These are phyloP conservation scores for Mycena crocata DNA, from an alignment of 768 basidiomycete genomes.

Conservation along the genomic window DNA sequence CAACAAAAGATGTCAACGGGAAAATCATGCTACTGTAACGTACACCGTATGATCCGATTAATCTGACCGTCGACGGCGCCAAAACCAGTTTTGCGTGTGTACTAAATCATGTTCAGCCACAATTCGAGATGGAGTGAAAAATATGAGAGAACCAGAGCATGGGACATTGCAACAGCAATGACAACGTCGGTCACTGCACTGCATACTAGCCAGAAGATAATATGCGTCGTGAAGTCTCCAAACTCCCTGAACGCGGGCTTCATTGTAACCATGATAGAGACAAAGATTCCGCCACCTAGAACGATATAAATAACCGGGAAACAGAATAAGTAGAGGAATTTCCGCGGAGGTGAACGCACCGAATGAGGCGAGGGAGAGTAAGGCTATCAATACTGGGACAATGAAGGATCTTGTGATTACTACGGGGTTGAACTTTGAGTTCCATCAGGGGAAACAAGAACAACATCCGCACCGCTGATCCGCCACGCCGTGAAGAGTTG, in stretches of 20 bases:
- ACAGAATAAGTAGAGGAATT: not conserved
- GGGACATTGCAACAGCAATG: conserved; percentile 19
- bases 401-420: conserved; percentile 20
- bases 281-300: conserved; percentile 9
- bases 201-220: conserved; percentile 16
- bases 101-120: not conserved
- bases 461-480: not conserved
- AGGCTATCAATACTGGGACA: not conserved
- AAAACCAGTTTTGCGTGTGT: conserved; percentile 11
- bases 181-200: conserved; percentile 21
- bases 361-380: conserved; percentile 18
- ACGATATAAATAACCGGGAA: no score
- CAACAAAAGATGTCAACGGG: not conserved
- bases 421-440: not conserved
- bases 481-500: conserved; percentile 30
- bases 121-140: not conserved
- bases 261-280: not conserved
- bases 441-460: not conserved
- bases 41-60: conserved; percentile 26
- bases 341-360: not conserved
- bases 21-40: not conserved
- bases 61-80: conserved; percentile 19
- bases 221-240: not conserved
- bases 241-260: conserved; percentile 9
- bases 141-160: conserved; percentile 11